Conservation (phyloP, 495 filamentous ascomycete species). For the Extremus antarcticus region DNA sequence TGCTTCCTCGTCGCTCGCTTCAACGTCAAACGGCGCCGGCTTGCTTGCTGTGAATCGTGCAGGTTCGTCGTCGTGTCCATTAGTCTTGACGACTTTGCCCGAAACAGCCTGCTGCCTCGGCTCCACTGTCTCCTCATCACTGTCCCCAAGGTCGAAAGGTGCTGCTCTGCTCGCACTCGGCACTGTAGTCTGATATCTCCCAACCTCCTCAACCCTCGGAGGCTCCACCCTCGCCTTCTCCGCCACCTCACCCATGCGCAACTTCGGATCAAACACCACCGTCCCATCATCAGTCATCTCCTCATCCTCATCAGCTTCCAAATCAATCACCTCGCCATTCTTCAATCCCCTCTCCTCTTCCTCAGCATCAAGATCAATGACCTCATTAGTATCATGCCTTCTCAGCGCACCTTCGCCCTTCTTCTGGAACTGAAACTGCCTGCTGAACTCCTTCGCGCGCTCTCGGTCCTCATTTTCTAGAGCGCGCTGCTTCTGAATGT, state of each 20-base stretch:
- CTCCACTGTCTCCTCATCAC: conserved; percentile 1
- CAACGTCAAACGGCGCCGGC: neutral
- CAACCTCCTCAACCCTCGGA: conserved; percentile 19
- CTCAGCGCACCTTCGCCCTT: conserved; percentile 32
- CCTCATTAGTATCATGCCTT: conserved; percentile 26
- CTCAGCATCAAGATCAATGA: conserved; percentile 29
- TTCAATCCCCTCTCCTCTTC: conserved; percentile 13
- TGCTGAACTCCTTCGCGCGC: conserved; percentile 24
- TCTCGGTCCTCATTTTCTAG: conserved; percentile 24
- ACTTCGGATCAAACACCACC: conserved; percentile 19
- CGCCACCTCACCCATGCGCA: conserved; percentile 35
- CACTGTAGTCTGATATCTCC: neutral
- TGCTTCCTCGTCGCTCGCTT: conserved; percentile 3
- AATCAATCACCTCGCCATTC: conserved; percentile 22
- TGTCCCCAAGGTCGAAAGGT: conserved; percentile 1
- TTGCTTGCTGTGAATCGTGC: too few species aligned
- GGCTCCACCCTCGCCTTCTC: conserved; percentile 33
- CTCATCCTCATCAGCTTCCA: conserved; percentile 26
- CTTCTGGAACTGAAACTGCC: conserved; percentile 25
- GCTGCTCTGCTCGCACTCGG: neutral
- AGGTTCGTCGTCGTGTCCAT: too few species aligned
- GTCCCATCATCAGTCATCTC: conserved; percentile 1
- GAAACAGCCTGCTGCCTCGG: too few species aligned
- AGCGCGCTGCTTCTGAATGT: conserved; percentile 27
- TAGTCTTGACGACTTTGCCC: too few species aligned